phyloP scores from a whole-genome alignment of 495 filamentous ascomycete genomes.

The Mytilinidion resinicola region DNA sequence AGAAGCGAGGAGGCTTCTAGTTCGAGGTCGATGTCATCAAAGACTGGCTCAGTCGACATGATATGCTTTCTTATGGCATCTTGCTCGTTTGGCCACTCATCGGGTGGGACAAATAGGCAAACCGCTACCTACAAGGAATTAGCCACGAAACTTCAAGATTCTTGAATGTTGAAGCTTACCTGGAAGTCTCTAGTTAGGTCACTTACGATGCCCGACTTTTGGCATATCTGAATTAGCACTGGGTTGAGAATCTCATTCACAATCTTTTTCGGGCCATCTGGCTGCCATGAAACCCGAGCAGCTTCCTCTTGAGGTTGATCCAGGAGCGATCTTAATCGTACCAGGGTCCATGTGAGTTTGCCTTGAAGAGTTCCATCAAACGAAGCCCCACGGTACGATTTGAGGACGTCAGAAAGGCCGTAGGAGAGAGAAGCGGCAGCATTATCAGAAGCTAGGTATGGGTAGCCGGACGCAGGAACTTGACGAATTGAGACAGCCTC shows the following conservation, averaged over 20 bases:
- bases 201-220: not conserved
- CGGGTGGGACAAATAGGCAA: constrained; percentile 16
- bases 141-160: not conserved
- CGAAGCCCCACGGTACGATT: constrained; percentile 3
- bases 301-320: not conserved
- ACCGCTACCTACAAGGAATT: constrained; percentile 20
- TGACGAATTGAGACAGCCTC: constrained; percentile 1
- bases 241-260: constrained; percentile 11
- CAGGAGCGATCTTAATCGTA: constrained; percentile 6
- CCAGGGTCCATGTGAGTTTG: constrained; percentile 9
- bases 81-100: constrained; percentile 17
- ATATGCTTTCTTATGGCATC: not conserved
- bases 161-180: constrained; percentile 5
- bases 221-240: constrained; percentile 1
- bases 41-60: not conserved
- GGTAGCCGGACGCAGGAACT: not conserved
- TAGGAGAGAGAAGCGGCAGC: constrained; percentile 5
- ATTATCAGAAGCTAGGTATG: not conserved
- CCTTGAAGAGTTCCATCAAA: constrained; percentile 10
- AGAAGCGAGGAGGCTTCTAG: constrained; percentile 2
- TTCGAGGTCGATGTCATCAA: constrained; percentile 8
- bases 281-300: too few relatives aligned
- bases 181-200: constrained; percentile 15
- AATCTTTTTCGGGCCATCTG: not conserved
- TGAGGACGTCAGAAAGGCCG: constrained; percentile 14